A percentile compares a stretch with the other conserved stretches of the same genome.
phyloP scores from a whole-genome alignment of 2,329 filamentous ascomycete genomes.

The Aspergillus novofumigatus region DNA sequence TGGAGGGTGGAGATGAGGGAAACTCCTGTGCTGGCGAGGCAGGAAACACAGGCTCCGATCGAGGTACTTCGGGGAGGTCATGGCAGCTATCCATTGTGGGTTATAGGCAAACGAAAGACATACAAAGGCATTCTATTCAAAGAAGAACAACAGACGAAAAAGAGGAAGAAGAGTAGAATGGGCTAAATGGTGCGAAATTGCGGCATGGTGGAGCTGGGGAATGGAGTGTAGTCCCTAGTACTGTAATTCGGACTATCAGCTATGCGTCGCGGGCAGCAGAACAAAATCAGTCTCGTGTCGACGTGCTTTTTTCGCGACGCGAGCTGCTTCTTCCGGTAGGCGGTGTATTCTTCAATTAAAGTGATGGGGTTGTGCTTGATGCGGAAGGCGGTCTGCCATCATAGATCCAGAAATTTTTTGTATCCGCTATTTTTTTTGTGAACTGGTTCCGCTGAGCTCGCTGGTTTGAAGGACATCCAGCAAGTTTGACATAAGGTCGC shows the following conservation, averaged over 20 bases:
- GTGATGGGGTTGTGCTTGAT: neutral
- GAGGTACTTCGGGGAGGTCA: conserved; percentile 31
- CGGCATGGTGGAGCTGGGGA: conserved; percentile 19
- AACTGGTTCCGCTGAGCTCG: conserved; percentile 8
- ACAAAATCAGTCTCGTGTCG: conserved; percentile 17
- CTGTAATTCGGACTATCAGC: neutral
- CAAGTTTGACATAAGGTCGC: conserved; percentile 22
- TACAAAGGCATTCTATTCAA: conserved; percentile 19
- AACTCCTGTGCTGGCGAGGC: conserved; percentile 29
- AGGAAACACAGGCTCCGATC: conserved; percentile 33
- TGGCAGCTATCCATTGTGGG: conserved; percentile 29
- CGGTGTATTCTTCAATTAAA: conserved; percentile 12
- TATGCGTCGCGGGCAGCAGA: conserved; percentile 6
- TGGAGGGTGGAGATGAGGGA: conserved; percentile 41
- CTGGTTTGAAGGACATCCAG: conserved; percentile 17
- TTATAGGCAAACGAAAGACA: conserved; percentile 12
- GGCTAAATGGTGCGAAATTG: conserved; percentile 9
- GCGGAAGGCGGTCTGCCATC: conserved; percentile 18
- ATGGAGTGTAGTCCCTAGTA: conserved; percentile 5
- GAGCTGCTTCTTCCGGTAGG: conserved; percentile 12
- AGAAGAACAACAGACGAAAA: conserved; percentile 1
- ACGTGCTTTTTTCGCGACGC: conserved; percentile 27
- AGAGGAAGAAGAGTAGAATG: conserved; percentile 1
- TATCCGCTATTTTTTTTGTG: conserved; percentile 16
- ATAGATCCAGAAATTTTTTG: conserved; percentile 14